Conservation (phyloP, 495 filamentous ascomycete genomes). For the Bacidia gigantensis region DNA sequence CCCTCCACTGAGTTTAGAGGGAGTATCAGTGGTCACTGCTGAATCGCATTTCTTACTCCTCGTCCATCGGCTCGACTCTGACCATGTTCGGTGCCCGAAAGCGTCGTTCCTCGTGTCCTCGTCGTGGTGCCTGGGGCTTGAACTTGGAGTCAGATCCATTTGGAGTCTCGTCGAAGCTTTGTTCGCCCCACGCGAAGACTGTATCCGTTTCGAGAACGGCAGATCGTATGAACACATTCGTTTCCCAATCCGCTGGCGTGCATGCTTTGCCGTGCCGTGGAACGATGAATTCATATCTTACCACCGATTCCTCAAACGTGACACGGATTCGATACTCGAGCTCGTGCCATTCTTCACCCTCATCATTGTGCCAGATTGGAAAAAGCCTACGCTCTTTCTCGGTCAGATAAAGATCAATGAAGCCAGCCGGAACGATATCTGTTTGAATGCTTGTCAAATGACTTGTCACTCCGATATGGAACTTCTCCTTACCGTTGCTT, state of each 20-base stretch:
- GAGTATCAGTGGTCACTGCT: too few species aligned
- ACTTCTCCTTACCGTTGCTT: background rate
- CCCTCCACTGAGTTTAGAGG: too few species aligned
- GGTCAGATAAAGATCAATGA: background rate
- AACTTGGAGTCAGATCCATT: too few species aligned
- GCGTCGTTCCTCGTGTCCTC: too few species aligned
- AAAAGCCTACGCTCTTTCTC: background rate
- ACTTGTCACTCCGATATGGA: background rate
- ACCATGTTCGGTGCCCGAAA: too few species aligned
- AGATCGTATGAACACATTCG: background rate
- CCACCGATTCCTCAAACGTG: background rate
- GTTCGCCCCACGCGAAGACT: background rate
- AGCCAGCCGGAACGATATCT: background rate
- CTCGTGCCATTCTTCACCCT: background rate
- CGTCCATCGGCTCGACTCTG: too few species aligned
- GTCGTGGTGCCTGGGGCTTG: too few species aligned
- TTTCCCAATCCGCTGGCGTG: background rate
- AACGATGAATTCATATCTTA: background rate
- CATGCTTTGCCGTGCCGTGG: background rate
- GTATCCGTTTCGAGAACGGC: background rate
- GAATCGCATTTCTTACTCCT: too few species aligned
- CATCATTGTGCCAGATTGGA: background rate
- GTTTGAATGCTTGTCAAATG: background rate
- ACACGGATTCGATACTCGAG: background rate
- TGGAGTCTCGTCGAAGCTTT: background rate